Base-by-base conservation (phyloP, 306 rosid species). In the Delonix regia region DNA sequence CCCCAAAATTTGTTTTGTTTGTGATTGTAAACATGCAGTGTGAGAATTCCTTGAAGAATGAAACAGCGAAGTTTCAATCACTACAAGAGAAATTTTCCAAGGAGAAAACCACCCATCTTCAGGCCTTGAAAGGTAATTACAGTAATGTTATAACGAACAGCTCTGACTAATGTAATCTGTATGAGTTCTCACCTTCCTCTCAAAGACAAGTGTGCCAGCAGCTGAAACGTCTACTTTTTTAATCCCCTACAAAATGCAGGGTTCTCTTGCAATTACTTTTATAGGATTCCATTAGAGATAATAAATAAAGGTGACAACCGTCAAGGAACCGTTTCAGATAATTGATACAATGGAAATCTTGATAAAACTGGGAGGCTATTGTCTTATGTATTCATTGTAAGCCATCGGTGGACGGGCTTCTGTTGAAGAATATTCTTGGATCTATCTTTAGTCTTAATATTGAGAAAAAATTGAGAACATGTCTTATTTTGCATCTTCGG, bases 31-130 rank as follows among this genome's bases (percentile, higher is more conserved):
- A 36, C 69, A 24, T 80, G 84, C 90, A 95, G 99, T 92, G 88
- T 73, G 98, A 95, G 79, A 91, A 84, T 63, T 83, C 90, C 76
- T 85, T 95, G 89, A 93, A 91, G 90, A 89, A 81, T 25, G 97
- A 95, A 80, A 76, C 88, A 53, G 64, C 85, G 1, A 89, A 90
- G 84, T 95, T 95, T 85, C 98, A 88, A 88, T 87, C 87, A 78
- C 87, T 93, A 59, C 51, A 93, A 56, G 96, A 91, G 84, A 88
- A 88, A 38, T 95, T 95, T 75, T 86, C 81, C 85, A 93, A 88
- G 87, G 98, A 95, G 72, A 93, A 88, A 63, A 82, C 87, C 4
- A 49, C 82, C 63, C 93, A 94, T 81, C 87, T 95, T 63, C 94
- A 91, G 75, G 87, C 92, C 69, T 69, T 95, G 80, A 86, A 89